Evolutionary conservation across 2,329 filamentous ascomycete genomes (phyloP), one percentile per base, ranked within the genome.

Genomic region (Diatrype stigma): DNA sequence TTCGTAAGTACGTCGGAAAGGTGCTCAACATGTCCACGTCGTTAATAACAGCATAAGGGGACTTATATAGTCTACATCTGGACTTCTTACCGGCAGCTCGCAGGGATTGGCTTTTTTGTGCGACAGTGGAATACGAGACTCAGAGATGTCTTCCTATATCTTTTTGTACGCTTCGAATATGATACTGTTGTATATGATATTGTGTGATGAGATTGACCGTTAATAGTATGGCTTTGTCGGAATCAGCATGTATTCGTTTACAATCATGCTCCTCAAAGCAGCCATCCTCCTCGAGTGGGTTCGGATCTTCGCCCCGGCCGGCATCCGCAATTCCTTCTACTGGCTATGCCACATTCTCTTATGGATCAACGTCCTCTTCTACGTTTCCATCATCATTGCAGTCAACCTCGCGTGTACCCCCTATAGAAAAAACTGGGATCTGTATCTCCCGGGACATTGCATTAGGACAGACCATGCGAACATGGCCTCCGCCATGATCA

Each of bases 401-500:
- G 35, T n/a, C 16, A 38, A 38, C n/a, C 35, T 38, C 35, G 16
- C 35, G n/a, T 38, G 35, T 17, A 38, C 17, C n/a, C 35, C 35
- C 4, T 17, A 38, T 17, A 12, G 17, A 17, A 16, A 38, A 17
- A 38, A 17, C n/a, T 38, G 35, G 35, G 17, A 38, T 17, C 6
- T n/a, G 2, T 17, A 12, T 12, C 16, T 38, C 6, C n/a, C 14
- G 7, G 35, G 35, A 38, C 16, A 19, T 2, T 38, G 35, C 35
- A 38, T 38, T 12, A 38, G 17, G 6, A 38, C 16, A 17, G 17
- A 38, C 16, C 16, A 2, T 2, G 7, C 11, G 19, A 14, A 1
- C 12, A 34, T 10, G 46, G 49, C 26, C 2, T 55, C 51, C 37
- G 52, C 54, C 16, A 50, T 42, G 2, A 16, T 51, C 8, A 52